Conservation (phyloP, 2,329 filamentous ascomycete genomes). For the Penicillium sp. region DNA sequence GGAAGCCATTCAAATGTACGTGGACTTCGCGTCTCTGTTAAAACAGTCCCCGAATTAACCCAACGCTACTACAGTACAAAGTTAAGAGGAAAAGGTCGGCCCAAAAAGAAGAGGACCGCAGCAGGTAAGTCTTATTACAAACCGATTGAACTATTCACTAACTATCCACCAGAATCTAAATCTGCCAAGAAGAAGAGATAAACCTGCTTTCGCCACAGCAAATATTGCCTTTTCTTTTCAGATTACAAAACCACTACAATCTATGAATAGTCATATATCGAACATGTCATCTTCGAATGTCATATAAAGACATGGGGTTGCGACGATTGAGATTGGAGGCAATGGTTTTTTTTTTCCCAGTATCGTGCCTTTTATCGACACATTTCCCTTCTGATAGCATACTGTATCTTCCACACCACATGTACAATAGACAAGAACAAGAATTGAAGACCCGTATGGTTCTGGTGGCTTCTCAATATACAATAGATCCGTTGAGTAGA, state of each 20-base stretch:
- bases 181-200: constrained; percentile 34
- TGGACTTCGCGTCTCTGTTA: constrained; percentile 8
- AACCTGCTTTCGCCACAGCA: background rate
- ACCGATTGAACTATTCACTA: background rate
- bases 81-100: constrained; percentile 80
- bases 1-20: constrained; percentile 66
- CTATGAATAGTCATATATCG: background rate
- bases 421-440: background rate
- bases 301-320: background rate
- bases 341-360: background rate
- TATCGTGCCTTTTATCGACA: background rate
- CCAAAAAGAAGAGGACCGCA: constrained; percentile 80
- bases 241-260: background rate
- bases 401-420: background rate
- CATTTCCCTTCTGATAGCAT: background rate
- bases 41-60: constrained; percentile 1
- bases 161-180: constrained; percentile 23
- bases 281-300: background rate
- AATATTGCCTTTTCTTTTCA: too few species aligned
- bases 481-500: background rate
- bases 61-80: constrained; percentile 65
- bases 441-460: background rate
- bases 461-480: background rate
- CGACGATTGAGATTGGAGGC: too few species aligned
- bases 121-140: constrained; percentile 38